Base-by-base conservation (phyloP, 495 filamentous ascomycete species). In the Elasticomyces elasticus region DNA sequence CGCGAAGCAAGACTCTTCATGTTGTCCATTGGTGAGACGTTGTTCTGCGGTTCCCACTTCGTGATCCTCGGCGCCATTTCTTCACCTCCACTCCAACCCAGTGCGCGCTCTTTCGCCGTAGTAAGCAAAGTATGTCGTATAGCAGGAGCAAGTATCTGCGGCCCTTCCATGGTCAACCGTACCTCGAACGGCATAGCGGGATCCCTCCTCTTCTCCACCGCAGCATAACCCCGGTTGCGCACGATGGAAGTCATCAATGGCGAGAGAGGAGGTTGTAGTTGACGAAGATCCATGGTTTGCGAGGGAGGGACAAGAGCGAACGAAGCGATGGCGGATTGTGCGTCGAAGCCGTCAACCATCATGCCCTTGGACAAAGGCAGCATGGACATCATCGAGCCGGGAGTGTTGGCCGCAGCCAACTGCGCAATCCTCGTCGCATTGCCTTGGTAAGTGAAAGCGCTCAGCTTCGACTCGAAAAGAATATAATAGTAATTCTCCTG, bases 401-500 rank as follows among this genome's bases (percentile, higher is more conserved):
- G 67, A 9, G 68, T 65, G 51, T 71, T 58, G 11, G 55, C 41
- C 44, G 64, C 64, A n/a, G 69, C 61, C 5, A 80, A 57, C 1
- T 55, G 56, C 64, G 79, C 76, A 3, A 81, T 64, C 4, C 67
- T 64, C 13, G 56, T 54, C 7, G 76, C 69, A 27, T 78, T 65
- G 30, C 71, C 63, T 22, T 71, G 69, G 69, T 85, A 87, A 7
- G 72, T 71, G 6, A 60, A 40, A 0, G 83, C 83, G 22, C 77
- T 72, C n/a, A 68, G 65, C 15, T 61, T 52, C n/a, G 67, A 72
- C 57, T 75, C 69, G 64, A 86, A 87, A 26, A 84, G 69, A 40
- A 87, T 65, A 66, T 74, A 82, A 69, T 84, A 86, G 56, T 73
- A 69, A 26, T 72, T 76, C 0, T 68, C 62, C 20, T 72, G 71